phyloP scores from a whole-genome alignment of 306 rosid genomes.

The Vicia sativa region DNA sequence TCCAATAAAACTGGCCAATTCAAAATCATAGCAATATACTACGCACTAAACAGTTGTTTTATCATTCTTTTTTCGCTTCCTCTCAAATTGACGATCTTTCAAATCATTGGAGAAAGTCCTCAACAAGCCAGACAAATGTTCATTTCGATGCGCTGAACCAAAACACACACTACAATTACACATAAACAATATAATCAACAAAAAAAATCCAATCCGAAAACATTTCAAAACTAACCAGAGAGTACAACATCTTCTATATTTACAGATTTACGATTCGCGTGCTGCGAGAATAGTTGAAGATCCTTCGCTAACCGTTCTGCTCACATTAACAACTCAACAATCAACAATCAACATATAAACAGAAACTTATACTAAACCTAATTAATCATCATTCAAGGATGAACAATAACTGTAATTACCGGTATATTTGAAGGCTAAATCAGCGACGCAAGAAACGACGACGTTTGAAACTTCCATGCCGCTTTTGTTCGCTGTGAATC shows the following conservation, averaged over 20 bases:
- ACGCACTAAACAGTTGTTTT: constrained; percentile 40
- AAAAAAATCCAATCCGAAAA: background rate
- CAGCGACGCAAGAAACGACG: constrained; percentile 75
- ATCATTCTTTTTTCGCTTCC: constrained; percentile 76
- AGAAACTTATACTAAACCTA: constrained; percentile 11
- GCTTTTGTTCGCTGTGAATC: constrained; percentile 44
- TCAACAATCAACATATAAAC: constrained; percentile 1
- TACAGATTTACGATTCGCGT: constrained; percentile 77
- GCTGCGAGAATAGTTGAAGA: constrained; percentile 82
- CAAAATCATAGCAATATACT: constrained; percentile 15
- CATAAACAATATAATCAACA: background rate
- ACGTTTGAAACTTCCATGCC: constrained; percentile 71
- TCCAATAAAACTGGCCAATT: constrained; percentile 6
- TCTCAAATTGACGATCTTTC: constrained; percentile 78
- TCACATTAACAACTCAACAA: constrained; percentile 18
- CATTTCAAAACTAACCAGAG: constrained; percentile 55
- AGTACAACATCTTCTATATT: constrained; percentile 91
- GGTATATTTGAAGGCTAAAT: constrained; percentile 78
- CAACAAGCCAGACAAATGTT: constrained; percentile 63
- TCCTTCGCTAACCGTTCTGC: constrained; percentile 85
- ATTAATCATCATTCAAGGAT: background rate
- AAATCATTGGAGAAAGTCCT: constrained; percentile 68
- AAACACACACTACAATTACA: background rate
- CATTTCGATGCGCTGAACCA: constrained; percentile 85
- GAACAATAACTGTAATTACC: constrained; percentile 44